These are phyloP conservation scores for Tricholoma sp. DNA, from an alignment of 768 basidiomycete genomes.

Conservation along the genomic window DNA sequence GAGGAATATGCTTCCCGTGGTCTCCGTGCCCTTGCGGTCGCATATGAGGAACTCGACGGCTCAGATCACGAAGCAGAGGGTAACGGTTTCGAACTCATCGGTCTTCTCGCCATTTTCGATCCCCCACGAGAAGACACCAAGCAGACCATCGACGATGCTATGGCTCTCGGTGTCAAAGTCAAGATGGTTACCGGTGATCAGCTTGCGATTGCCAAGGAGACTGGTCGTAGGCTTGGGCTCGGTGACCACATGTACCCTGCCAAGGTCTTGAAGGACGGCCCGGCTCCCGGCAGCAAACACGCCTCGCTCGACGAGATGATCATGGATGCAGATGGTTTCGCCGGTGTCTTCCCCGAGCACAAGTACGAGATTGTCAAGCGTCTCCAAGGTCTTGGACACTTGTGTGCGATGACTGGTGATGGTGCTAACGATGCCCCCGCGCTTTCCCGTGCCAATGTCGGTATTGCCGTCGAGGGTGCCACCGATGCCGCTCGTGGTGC, in stretches of 20 bases:
- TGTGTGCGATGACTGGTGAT: conserved; percentile 99
- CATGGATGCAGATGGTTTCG: conserved; percentile 98
- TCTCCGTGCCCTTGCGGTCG: conserved; percentile 95
- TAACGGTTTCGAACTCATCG: conserved; percentile 96
- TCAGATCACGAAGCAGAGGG: conserved; percentile 83
- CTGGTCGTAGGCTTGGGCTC: conserved; percentile 94
- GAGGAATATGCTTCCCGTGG: conserved; percentile 95
- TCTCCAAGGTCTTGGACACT: conserved; percentile 91
- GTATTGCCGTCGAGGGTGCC: conserved; percentile 99
- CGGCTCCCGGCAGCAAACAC: conserved; percentile 82
- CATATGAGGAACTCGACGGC: conserved; percentile 87
- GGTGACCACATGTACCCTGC: conserved; percentile 99
- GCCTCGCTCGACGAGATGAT: conserved; percentile 93
- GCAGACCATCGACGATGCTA: conserved; percentile 96
- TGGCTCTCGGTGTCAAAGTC: conserved; percentile 93
- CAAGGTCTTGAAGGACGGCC: conserved; percentile 96
- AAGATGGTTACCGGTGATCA: conserved; percentile 99
- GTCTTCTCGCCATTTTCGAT: conserved; percentile 96
- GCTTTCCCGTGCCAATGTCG: conserved; percentile 96
- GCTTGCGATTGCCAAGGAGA: conserved; percentile 99
- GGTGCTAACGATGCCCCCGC: conserved; percentile 99
- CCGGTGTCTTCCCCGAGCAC: conserved; percentile 99
- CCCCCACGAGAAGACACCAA: conserved; percentile 98
- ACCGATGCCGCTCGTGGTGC: conserved; percentile 98
- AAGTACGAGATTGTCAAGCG: conserved; percentile 99